Base-by-base conservation (phyloP, 2,329 filamentous ascomycete species). In the Pseudogymnoascus sp. region DNA sequence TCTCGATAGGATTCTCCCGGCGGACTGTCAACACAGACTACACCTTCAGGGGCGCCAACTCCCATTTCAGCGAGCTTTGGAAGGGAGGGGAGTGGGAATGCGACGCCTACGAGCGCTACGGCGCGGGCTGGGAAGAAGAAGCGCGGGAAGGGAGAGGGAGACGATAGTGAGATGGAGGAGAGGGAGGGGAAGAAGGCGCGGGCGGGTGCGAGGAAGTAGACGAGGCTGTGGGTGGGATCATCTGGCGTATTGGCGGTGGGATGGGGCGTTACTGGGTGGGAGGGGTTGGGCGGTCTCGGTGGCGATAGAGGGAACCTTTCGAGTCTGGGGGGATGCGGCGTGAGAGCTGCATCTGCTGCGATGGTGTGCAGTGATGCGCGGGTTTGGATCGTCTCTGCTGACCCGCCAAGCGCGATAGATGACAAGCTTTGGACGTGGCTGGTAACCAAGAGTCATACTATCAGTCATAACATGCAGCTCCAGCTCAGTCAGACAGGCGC, bases 101-200 rank as follows among this genome's bases (percentile, higher is more conserved):
- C 81, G 10, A 87, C 84, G 23, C 83, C 84, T 0, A 83, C 80
- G 7, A 83, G 82, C 36, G 77, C 79, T 13, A 79, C 78, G 8
- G 80, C 77, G 68, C 76, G 71, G 40, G 65, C 63, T 33, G 65
- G 66, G 44, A 79, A 73, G 68, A 86, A 83, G 73, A 80, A 82
- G 67, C 78, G 75, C 4, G 74, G 73, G 4, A 74, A 71, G 57
- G 75, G 66, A 9, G 57, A 61, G 4, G 77, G 61, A 3, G 77
- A 83, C 26, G 85, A 87, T 64, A 87, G 83, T 73, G 85, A 87
- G 74, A 82, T 79, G 21, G 84, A 87, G 63, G 76, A 78, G 15
- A 74, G 74, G 60, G 80, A 82, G 64, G 61, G 47, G 35, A 72
- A 76, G 44, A 86, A 81, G 70, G 31, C 47, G 15, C 17, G 47